Evolutionary conservation across 2,329 filamentous ascomycete species (phyloP), one percentile per base, ranked within the genome.

Genomic region (Coleophoma crateriformis): DNA sequence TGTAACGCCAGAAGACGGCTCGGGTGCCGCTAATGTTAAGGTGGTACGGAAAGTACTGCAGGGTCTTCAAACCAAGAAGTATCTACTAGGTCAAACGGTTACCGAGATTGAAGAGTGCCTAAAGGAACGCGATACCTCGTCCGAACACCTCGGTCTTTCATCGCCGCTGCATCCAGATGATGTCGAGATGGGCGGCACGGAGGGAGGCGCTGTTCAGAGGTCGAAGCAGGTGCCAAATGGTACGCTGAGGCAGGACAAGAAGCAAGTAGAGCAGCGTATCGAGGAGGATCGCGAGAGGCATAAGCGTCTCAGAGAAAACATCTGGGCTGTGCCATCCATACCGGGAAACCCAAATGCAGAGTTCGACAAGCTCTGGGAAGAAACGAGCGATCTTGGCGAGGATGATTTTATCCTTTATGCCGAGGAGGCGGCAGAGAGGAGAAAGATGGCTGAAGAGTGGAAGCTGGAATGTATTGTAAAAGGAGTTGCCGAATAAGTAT

Each of bases 221-320:
- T 27, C 47, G 10, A 47, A 48, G 3, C 49, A 39, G 15, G 27
- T 37, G 14, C 11, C 43, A 2, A 54, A 47, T 33, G 33, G 46
- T 12, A 50, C 49, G 1, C 54, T 49, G 41, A 72, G 76, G 46
- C 67, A 94, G 46, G 89, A 96, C 62, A 94, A 92, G 69, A 80
- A 87, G 49, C 88, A 96, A 70, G 88, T 96, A 47, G 91, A 97
- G 70, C 91, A 97, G 72, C 78, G 94, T 38, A 96, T 99, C 55
- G 95, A 99, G 61, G 95, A 99, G 69, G 94, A 99, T 68, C 77
- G 94, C 3, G 94, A 99, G 68, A 76, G 94, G 40, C 95, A 99
- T 68, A 99, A 99, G 75, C 76, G 92, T 40, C 74, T 92, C 61
- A 75, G 94, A 19, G 94, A 99, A 71, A 90, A 85, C 60, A 95